Base-by-base conservation (phyloP, 441 rosid genomes). In the Erodium chrysanthum region DNA sequence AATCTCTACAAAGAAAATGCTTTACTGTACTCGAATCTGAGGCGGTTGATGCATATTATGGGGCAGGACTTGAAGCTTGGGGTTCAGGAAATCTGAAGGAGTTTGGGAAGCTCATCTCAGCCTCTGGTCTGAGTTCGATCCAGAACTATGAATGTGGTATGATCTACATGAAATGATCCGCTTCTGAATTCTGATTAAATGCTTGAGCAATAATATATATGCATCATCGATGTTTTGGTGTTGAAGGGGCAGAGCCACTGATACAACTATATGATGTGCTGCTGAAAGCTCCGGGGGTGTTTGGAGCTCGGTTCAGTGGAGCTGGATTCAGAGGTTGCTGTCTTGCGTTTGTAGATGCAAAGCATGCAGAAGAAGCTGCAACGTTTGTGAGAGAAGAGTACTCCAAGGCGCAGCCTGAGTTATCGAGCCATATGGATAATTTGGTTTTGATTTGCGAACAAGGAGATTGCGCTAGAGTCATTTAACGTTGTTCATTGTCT, bases 281-380 rank as follows among this genome's bases (percentile, higher is more conserved):
- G 25, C 74, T 76, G 73, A 71, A 73, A 70, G 89, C 98, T 11
- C 96, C 90, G 0, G 97, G 98, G 0, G 86, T 88, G 54, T 80
- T 73, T 11, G 98, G 98, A 33, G 87, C 95, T 0, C 86, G 98
- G 40, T 91, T 91, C 79, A 90, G 98, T 64, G 98, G 98, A 25
- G 98, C 97, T 7, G 97, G 97, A 56, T 90, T 93, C 65, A 78
- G 97, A 78, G 98, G 97, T 66, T 93, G 98, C 72, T 93, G 98
- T 73, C 67, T 93, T 2, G 97, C 91, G 62, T 76, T 90, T 50
- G 97, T 89, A 15, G 91, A 82, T 37, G 78, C 84, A 10, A 79
- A 77, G 42, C 68, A 52, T 25, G 95, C 98, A 1, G 79, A 66
- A 66, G 86, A 75, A 74, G 98, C 96, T 27, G 92, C 85, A 54